phyloP scores from a whole-genome alignment of 371 early-diverging fungal species.

The Zancudomyces culisetae region DNA sequence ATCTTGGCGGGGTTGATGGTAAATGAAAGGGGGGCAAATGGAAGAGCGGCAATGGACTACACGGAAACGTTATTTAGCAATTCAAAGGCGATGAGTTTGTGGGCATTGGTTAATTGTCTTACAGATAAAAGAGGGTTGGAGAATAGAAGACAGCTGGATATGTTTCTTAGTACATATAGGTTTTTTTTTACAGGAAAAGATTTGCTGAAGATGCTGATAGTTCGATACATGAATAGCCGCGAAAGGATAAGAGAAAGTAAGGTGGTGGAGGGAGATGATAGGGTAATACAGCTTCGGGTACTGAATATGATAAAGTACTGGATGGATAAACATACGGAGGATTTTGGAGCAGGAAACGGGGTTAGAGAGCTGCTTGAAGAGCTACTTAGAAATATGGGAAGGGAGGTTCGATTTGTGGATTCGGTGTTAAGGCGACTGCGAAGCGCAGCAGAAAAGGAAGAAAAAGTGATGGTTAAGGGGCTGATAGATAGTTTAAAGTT shows the following conservation, averaged over 20 bases:
- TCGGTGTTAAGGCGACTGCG: background rate
- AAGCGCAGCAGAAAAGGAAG: background rate
- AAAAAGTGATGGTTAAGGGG: background rate
- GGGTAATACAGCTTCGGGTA: constrained; percentile 32
- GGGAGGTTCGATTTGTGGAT: constrained; percentile 20
- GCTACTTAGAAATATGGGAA: constrained; percentile 24
- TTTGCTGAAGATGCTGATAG: constrained; percentile 31
- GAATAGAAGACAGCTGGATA: constrained; percentile 28
- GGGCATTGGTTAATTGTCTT: constrained; percentile 19
- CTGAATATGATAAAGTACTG: constrained; percentile 43
- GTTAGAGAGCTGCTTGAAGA: constrained; percentile 20
- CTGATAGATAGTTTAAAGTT: background rate
- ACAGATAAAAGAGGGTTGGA: constrained; percentile 22
- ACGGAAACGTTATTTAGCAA: background rate
- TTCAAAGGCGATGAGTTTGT: constrained; percentile 12
- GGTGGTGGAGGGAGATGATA: constrained; percentile 9
- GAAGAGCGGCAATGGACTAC: background rate
- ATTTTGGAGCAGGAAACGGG: constrained; percentile 22
- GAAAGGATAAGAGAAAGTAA: constrained; percentile 4
- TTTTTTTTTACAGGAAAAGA: constrained; percentile 34
- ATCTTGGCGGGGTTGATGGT: background rate
- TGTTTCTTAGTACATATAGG: constrained; percentile 34
- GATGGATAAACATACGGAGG: constrained; percentile 30
- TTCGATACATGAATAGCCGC: constrained; percentile 30
- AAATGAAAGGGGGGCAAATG: background rate